These are phyloP conservation scores for Arachis stenosperma DNA, from an alignment of 306 rosid genomes.

Conservation along the genomic window DNA sequence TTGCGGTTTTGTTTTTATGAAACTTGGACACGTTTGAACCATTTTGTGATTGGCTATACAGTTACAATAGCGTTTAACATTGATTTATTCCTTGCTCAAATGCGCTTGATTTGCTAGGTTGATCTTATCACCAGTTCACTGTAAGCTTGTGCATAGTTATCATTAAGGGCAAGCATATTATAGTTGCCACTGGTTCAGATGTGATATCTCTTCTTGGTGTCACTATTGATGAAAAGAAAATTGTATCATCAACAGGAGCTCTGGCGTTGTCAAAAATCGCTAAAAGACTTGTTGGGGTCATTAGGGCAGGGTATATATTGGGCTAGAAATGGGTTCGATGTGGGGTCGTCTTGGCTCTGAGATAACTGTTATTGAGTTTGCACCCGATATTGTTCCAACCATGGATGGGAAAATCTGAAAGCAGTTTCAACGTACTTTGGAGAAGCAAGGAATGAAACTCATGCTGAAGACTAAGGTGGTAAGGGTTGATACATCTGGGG, in stretches of 20 bases:
- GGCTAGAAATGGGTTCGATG: slow-evolving; percentile 97
- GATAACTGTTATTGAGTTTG: slow-evolving; percentile 94
- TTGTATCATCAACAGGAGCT: slow-evolving; percentile 96
- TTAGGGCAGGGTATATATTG: slow-evolving; percentile 95
- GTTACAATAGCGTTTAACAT: not conserved
- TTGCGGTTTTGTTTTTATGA: not conserved
- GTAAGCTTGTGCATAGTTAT: slow-evolving; percentile 11
- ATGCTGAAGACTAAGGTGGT: slow-evolving; percentile 92
- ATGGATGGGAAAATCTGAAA: slow-evolving; percentile 92
- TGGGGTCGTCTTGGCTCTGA: slow-evolving; percentile 96
- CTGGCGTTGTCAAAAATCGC: slow-evolving; percentile 85
- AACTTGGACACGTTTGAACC: not conserved
- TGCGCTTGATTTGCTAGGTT: not conserved
- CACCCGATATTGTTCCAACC: slow-evolving; percentile 85
- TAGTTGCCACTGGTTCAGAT: slow-evolving; percentile 95
- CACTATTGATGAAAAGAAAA: slow-evolving; percentile 91
- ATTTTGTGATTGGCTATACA: not conserved
- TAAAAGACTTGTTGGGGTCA: slow-evolving; percentile 75
- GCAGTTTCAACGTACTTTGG: slow-evolving; percentile 93
- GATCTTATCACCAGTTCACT: not conserved
- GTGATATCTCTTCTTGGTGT: slow-evolving; percentile 89
- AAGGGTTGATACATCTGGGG: slow-evolving; percentile 82
- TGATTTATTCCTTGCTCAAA: not conserved
- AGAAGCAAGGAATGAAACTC: slow-evolving; percentile 96
- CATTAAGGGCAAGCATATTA: slow-evolving; percentile 86